These are phyloP conservation scores for Ganoderma lucidum DNA, from an alignment of 1,284 basidiomycete genomes.

Conservation along the genomic window DNA sequence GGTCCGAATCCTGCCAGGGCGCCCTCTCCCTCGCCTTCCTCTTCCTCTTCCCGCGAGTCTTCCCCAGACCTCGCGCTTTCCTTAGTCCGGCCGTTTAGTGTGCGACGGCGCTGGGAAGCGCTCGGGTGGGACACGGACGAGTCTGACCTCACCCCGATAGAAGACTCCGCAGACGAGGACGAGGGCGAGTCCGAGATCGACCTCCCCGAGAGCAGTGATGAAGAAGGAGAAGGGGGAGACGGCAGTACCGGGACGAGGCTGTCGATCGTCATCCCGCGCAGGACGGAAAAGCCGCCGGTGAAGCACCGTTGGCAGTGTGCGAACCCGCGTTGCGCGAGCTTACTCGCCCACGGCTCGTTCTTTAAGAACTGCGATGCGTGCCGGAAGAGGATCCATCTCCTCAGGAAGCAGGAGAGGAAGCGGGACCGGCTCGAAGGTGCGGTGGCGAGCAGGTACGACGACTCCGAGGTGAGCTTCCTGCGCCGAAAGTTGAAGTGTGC, in stretches of 20 bases:
- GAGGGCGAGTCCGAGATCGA: conserved; percentile 34
- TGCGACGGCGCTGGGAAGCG: conserved; percentile 1
- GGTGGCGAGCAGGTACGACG: conserved; percentile 5
- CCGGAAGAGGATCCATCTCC: conserved; percentile 40
- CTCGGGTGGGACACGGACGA: conserved; percentile 34
- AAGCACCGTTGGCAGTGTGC: conserved; percentile 30
- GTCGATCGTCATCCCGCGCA: background rate
- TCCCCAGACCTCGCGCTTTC: conserved; percentile 14
- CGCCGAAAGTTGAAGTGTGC: no score
- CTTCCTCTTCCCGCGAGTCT: conserved; percentile 13
- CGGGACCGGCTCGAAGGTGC: conserved; percentile 1
- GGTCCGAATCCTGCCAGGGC: conserved; percentile 10
- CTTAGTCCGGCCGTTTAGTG: background rate
- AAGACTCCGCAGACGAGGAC: conserved; percentile 25
- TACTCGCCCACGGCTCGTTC: conserved; percentile 24
- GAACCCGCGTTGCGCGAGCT: conserved; percentile 26
- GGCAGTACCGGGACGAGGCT: background rate
- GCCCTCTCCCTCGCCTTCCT: background rate
- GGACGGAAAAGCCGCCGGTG: background rate
- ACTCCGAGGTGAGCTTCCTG: background rate
- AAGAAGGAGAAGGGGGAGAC: background rate
- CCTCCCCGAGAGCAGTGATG: conserved; percentile 23
- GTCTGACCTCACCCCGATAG: conserved; percentile 37
- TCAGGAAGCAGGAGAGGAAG: conserved; percentile 29
- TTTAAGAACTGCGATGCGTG: conserved; percentile 47